Base-by-base conservation (phyloP, 1,284 basidiomycete species). In the Apiotrichum mycotoxinovorans region DNA sequence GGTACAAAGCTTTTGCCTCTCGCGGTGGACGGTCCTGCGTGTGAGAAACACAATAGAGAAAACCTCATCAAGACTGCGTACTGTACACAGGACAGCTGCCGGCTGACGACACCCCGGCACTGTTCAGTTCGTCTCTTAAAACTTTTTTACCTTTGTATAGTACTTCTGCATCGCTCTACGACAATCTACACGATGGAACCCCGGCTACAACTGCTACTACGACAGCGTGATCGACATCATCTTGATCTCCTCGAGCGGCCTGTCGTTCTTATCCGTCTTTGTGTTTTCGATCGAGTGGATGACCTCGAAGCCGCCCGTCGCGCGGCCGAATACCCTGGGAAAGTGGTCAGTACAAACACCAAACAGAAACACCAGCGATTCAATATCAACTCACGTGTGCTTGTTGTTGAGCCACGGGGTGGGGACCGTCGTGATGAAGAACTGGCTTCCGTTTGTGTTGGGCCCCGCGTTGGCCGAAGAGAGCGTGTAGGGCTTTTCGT, bases 351-450 rank as follows among this genome's bases (percentile, higher is more conserved):
- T 18, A 20, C 11, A 25, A 17, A 15, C n/a, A 15, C 44, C 8
- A 2, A 20, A 26, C 22, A 48, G 17, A 15, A 33, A 27, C 35
- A 18, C 8, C 4, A 4, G 35, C 35, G 11, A 14, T 37, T 46
- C 43, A 22, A 25, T 33, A 18, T 14, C 2, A 4, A 72, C 79
- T 67, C 58, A 80, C 78, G 78, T 79, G 63, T 83, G 82, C 70
- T 83, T 83, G 58, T 79, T 75, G 61, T 83, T 81, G 52, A 98
- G 80, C 92, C 93, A 97, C 9, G 93, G 91, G 7, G 91, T 91
- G 14, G 94, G 88, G 2, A 88, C 93, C 2, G 93, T 97, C 2
- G 96, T 99, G 73, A 98, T 94, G 79, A 98, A 98, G 81, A 98
- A 98, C 75, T 99, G 95, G 4, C 67, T 76, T 11, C 79, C 96